Percentiles rank a stretch among this genome's conserved stretches.
Conservation (phyloP, 768 basidiomycete genomes). For the Pulveroboletus sp. region DNA sequence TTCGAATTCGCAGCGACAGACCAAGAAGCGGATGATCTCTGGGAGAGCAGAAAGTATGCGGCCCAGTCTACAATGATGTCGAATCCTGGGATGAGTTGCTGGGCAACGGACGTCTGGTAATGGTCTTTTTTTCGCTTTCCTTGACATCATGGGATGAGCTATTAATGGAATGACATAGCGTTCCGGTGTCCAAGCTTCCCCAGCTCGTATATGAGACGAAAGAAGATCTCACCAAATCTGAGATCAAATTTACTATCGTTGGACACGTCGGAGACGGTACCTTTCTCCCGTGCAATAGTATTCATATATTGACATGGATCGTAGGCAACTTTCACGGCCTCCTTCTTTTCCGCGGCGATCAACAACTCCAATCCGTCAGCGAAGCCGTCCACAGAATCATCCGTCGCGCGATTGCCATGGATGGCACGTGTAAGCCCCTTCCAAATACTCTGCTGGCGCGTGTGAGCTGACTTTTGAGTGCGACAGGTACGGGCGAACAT, state of each 20-base stretch:
- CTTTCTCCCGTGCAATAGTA: constrained; percentile 26
- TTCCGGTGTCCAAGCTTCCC: constrained; percentile 68
- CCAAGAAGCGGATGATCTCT: constrained; percentile 72
- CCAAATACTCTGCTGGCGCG: background rate
- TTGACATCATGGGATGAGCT: background rate
- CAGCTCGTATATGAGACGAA: constrained; percentile 77
- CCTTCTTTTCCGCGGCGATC: constrained; percentile 56
- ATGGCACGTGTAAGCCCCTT: constrained; percentile 65
- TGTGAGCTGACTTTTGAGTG: background rate
- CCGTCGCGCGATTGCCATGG: constrained; percentile 66
- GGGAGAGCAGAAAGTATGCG: constrained; percentile 86
- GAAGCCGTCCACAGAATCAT: constrained; percentile 70
- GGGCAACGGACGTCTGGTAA: constrained; percentile 92
- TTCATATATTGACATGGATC: background rate
- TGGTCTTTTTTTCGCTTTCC: constrained; percentile 8
- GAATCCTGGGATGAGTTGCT: constrained; percentile 61
- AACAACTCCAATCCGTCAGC: constrained; percentile 52
- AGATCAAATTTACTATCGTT: constrained; percentile 66
- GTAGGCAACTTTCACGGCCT: constrained; percentile 48
- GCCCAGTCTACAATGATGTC: constrained; percentile 67
- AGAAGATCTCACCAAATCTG: constrained; percentile 62
- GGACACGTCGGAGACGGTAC: constrained; percentile 80
- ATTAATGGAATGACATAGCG: constrained; percentile 34
- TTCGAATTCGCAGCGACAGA: constrained; percentile 76
- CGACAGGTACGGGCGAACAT: constrained; percentile 77